A percentile compares a stretch with the other conserved stretches of the same genome.
Evolutionary conservation across 805 yeast genomes (phyloP).

Genomic region (Lipomyces lipofer): DNA sequence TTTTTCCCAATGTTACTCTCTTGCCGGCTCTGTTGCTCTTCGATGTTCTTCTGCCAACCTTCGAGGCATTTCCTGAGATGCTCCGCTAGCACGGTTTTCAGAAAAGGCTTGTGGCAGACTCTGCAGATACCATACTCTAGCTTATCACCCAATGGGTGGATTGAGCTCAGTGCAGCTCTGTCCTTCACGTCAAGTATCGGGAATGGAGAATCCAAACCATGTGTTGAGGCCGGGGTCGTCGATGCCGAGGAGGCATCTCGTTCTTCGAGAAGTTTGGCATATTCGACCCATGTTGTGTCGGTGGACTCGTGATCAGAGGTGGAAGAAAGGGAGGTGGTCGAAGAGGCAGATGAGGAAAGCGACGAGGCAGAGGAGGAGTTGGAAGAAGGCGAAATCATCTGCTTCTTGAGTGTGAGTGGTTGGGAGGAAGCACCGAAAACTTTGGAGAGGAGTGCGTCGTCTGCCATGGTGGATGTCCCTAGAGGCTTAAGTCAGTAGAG

Average conservation of each 20-base stretch:
- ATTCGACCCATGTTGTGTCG: slow-evolving; percentile 28
- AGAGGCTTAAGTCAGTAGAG: too few relatives aligned
- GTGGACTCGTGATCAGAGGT: slow-evolving; percentile 8
- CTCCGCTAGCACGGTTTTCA: slow-evolving; percentile 41
- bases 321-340: slow-evolving; percentile 16
- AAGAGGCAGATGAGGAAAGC: slow-evolving; percentile 14
- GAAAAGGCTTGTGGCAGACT: slow-evolving; percentile 49
- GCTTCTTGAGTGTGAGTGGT: background rate
- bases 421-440: slow-evolving; percentile 18
- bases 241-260: slow-evolving; percentile 4
- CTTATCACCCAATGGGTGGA: slow-evolving; percentile 44
- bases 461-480: slow-evolving; percentile 8
- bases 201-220: slow-evolving; percentile 13
- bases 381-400: slow-evolving; percentile 5
- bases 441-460: slow-evolving; percentile 17
- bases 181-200: slow-evolving; percentile 24
- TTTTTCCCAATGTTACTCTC: too few relatives aligned
- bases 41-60: slow-evolving; percentile 7
- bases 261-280: slow-evolving; percentile 20
- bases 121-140: slow-evolving; percentile 51
- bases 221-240: background rate
- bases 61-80: slow-evolving; percentile 47
- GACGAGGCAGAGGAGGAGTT: slow-evolving; percentile 18
- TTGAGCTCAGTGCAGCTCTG: slow-evolving; percentile 25
- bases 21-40: too few relatives aligned